A percentile compares a stretch with the other conserved stretches of the same genome.
These are phyloP conservation scores for Cupressus sempervirens DNA, from an alignment of 75 land plant genomes.

Conservation along the genomic window DNA sequence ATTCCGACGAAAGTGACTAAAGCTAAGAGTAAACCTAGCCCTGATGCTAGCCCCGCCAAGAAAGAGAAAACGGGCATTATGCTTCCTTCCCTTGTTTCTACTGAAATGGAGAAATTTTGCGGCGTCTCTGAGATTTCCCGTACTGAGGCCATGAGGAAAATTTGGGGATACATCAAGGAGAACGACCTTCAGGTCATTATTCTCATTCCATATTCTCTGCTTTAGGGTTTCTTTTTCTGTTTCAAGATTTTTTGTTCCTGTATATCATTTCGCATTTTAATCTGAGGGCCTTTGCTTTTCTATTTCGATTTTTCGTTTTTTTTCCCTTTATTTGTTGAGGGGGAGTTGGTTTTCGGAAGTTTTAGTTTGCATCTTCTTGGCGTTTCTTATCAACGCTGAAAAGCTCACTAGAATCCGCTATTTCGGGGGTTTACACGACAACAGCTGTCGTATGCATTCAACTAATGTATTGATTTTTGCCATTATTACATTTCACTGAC, in stretches of 20 bases:
- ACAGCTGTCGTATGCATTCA: background rate
- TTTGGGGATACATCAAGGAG: conserved; percentile 57
- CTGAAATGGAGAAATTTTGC: conserved; percentile 37
- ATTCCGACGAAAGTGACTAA: background rate
- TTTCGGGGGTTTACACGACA: background rate
- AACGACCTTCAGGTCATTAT: conserved; percentile 47
- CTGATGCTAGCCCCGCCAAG: background rate
- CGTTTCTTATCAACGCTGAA: too few species aligned
- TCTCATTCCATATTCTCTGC: background rate
- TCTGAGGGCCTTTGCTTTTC: background rate
- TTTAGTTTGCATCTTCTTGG: background rate
- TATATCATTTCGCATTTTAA: background rate
- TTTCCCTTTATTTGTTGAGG: background rate
- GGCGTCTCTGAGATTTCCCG: conserved; percentile 40
- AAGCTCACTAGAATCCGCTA: background rate
- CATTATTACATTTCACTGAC: background rate
- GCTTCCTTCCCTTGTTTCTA: conserved; percentile 31
- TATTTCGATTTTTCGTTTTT: background rate
- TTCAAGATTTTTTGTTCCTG: background rate
- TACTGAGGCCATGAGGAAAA: conserved; percentile 32
- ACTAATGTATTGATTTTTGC: background rate
- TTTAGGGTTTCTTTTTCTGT: background rate
- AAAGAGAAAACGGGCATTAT: conserved; percentile 5
- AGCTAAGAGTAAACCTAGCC: background rate
- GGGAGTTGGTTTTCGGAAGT: background rate